A percentile compares a stretch with the other conserved stretches of the same genome.
phyloP scores from a whole-genome alignment of 495 filamentous ascomycete genomes.

The Penicillium argentinense region DNA sequence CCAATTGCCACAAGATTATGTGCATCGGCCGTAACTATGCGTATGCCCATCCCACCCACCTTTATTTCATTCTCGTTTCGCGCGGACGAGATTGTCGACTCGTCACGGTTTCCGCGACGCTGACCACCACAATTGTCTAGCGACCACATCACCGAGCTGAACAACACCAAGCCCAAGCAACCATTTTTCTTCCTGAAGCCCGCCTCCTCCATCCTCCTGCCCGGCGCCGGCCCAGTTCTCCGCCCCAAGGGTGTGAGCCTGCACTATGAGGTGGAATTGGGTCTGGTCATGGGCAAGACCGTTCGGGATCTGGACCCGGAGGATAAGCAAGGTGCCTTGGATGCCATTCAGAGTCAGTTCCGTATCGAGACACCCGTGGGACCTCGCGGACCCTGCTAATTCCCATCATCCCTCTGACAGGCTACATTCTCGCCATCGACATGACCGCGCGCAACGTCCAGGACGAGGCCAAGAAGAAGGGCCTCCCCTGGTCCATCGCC shows the following conservation, averaged over 20 bases:
- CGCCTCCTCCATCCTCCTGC: conserved; percentile 73
- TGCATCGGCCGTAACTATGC: conserved; percentile 99
- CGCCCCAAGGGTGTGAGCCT: conserved; percentile 77
- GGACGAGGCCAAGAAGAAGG: conserved; percentile 93
- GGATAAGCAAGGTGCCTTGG: conserved; percentile 53
- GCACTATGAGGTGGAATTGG: conserved; percentile 96
- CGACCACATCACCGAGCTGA: conserved; percentile 92
- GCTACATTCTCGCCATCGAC: conserved; percentile 83
- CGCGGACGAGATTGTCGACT: too few relatives aligned
- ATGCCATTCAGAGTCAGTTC: conserved; percentile 49
- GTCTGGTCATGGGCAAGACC: conserved; percentile 76
- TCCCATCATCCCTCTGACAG: conserved; percentile 32
- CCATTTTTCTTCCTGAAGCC: conserved; percentile 99
- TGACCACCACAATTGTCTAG: conserved; percentile 39
- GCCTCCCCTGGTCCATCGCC: conserved; percentile 91
- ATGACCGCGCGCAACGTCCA: conserved; percentile 94
- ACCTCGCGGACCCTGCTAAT: neutral
- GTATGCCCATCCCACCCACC: conserved; percentile 51
- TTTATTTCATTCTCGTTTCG: neutral
- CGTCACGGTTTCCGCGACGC: neutral
- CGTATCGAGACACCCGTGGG: too few relatives aligned
- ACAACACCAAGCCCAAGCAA: conserved; percentile 78
- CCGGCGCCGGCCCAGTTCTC: conserved; percentile 76
- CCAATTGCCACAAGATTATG: conserved; percentile 80
- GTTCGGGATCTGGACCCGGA: conserved; percentile 69